Base-by-base conservation (phyloP, 495 filamentous ascomycete genomes). In the Xylaria telfairii region DNA sequence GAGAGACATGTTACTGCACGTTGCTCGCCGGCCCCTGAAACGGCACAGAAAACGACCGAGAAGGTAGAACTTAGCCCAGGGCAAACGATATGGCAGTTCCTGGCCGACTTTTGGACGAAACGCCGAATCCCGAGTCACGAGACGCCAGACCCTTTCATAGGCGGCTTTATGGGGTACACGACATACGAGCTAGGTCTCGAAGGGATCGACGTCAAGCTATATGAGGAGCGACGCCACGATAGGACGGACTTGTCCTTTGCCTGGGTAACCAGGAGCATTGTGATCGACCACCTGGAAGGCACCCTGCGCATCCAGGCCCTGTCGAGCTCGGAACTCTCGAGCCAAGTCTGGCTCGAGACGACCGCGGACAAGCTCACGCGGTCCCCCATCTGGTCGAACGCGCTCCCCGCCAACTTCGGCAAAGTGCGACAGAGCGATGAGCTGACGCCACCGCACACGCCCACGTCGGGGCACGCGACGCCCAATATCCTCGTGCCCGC, bases 131-230 rank as follows among this genome's bases (percentile, higher is more conserved):
- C 66, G 41, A 44, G 84, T 78, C 65, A 82, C 86, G 26, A 79
- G 70, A 5, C 77, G 15, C 72, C 76, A 79, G 42, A 79, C 81
- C 49, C 95, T 84, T 99, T 99, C 75, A 90, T 93, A 83, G 95
- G 95, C 53, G 95, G 95, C 0, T 90, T 98, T 60, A 87, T 98
- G 79, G 96, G 96, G 0, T 97, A 92, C 75, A 91, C 94, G 56
- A 93, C 92, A 1, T 98, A 98, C 71, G 95, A 99, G 76, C 86
- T 94, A 60, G 93, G 94, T 0, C 83, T 98, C 0, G 77, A 86
- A 30, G 85, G 86, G 4, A 89, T 93, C 37, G 83, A 80, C 41
- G 81, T 93, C 28, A 65, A 76, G 0, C 75, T 65, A 24, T 63
- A 68, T 19, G 71, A 75, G n/a, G 72, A 71, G 32, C 76, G 70